Evolutionary conservation across 2,329 filamentous ascomycete species (phyloP).

Genomic region (Colletotrichum lentis): DNA sequence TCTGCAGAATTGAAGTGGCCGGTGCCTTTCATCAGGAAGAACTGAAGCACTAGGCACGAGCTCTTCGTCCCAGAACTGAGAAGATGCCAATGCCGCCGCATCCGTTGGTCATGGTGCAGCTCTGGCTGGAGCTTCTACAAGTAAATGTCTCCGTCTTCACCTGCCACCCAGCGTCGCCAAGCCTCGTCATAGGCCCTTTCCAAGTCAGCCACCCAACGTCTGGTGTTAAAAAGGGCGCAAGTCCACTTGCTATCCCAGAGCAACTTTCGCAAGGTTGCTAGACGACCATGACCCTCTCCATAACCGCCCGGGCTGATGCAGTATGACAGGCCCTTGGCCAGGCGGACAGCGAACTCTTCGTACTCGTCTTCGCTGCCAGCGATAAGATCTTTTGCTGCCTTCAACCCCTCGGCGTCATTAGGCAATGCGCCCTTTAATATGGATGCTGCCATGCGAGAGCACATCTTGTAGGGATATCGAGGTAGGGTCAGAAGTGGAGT

Average conservation of each 20-base stretch:
- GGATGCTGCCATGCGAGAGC: constrained; percentile 94
- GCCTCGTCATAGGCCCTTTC: constrained; percentile 89
- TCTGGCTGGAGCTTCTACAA: constrained; percentile 54
- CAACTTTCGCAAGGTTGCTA: constrained; percentile 80
- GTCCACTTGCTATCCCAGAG: constrained; percentile 85
- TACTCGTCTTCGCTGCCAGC: constrained; percentile 82
- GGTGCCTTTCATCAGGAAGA: neutral
- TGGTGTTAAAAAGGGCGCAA: constrained; percentile 90
- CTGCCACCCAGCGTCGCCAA: constrained; percentile 87
- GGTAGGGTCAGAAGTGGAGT: constrained; percentile 91
- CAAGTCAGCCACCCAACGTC: constrained; percentile 87
- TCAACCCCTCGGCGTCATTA: constrained; percentile 69
- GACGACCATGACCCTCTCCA: constrained; percentile 69
- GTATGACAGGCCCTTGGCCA: constrained; percentile 73
- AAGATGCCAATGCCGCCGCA: neutral
- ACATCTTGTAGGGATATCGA: constrained; percentile 98
- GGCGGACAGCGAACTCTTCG: constrained; percentile 75
- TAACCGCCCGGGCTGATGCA: constrained; percentile 52
- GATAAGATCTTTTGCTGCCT: constrained; percentile 78
- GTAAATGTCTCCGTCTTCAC: constrained; percentile 92
- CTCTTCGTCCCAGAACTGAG: neutral
- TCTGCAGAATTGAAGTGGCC: neutral
- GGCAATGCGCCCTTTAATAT: constrained; percentile 91
- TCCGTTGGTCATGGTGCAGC: neutral
- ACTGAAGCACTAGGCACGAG: neutral